These are phyloP conservation scores for Lentinus tigrinus DNA, from an alignment of 768 basidiomycete species.

Conservation along the genomic window DNA sequence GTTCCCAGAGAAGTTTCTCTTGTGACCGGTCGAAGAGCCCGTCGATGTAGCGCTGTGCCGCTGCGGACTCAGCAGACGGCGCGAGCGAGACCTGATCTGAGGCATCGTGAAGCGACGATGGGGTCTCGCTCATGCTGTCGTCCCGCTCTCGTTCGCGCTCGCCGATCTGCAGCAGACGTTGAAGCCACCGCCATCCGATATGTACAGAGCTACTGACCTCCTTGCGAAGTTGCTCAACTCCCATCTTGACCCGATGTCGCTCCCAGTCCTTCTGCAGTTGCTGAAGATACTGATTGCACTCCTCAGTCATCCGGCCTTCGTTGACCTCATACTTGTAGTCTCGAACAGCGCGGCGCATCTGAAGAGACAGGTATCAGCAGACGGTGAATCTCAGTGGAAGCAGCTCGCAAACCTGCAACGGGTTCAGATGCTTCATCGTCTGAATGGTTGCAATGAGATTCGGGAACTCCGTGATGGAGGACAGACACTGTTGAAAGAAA, in stretches of 20 bases:
- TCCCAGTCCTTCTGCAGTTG: conserved; percentile 99
- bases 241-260: conserved; percentile 80
- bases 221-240: conserved; percentile 81
- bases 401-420: conserved; percentile 67
- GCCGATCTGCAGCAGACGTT: conserved; percentile 45
- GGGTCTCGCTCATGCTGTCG: conserved; percentile 39
- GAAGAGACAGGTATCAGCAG: background rate
- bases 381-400: background rate
- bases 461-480: conserved; percentile 85
- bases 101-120: conserved; percentile 27
- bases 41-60: conserved; percentile 64
- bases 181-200: background rate
- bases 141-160: conserved; percentile 60
- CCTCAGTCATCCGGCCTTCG: conserved; percentile 90
- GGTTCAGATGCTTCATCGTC: conserved; percentile 82
- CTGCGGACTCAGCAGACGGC: conserved; percentile 30
- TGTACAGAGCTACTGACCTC: conserved; percentile 51
- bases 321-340: conserved; percentile 95
- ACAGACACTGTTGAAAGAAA: conserved; percentile 61
- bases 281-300: conserved; percentile 90
- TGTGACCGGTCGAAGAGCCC: conserved; percentile 70
- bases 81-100: conserved; percentile 29
- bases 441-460: conserved; percentile 89
- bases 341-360: conserved; percentile 92
- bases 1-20: conserved; percentile 73